Conservation (phyloP, 495 filamentous ascomycete species). For the Penicillium ochrochloron region DNA sequence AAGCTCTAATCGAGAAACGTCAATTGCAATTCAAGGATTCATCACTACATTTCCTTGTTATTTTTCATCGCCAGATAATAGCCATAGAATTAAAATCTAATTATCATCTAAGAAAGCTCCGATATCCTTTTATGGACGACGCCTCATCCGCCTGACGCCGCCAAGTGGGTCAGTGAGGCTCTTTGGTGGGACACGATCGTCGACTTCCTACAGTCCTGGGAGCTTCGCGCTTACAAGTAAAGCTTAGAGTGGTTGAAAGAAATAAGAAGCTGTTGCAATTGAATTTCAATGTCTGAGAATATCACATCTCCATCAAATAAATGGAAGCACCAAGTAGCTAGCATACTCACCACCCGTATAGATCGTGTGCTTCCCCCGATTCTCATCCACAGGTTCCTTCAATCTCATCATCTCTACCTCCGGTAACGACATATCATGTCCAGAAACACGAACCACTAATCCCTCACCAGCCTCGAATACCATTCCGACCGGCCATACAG, state of each 20-base stretch:
- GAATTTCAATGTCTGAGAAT: not conserved
- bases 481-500: constrained; percentile 29
- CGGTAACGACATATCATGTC: constrained; percentile 28
- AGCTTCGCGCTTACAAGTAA: not conserved
- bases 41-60: no score
- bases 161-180: constrained; percentile 4
- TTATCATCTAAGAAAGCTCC: not conserved
- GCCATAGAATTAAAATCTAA: not conserved
- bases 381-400: constrained; percentile 16
- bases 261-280: not conserved
- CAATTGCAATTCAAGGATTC: not conserved
- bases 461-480: constrained; percentile 29
- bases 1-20: not conserved
- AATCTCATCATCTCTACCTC: constrained; percentile 19
- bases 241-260: not conserved
- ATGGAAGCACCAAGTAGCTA: constrained; percentile 15
- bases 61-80: not conserved
- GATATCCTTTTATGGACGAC: not conserved
- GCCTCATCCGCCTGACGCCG: constrained; percentile 1
- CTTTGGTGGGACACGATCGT: not conserved
- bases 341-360: constrained; percentile 22
- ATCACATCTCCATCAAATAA: not conserved
- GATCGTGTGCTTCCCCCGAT: constrained; percentile 20
- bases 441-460: constrained; percentile 22
- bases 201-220: no score